Evolutionary conservation across 768 basidiomycete species (phyloP), one percentile per base, ranked within the genome.

Genomic region (Hypsizygus marmoreus): DNA sequence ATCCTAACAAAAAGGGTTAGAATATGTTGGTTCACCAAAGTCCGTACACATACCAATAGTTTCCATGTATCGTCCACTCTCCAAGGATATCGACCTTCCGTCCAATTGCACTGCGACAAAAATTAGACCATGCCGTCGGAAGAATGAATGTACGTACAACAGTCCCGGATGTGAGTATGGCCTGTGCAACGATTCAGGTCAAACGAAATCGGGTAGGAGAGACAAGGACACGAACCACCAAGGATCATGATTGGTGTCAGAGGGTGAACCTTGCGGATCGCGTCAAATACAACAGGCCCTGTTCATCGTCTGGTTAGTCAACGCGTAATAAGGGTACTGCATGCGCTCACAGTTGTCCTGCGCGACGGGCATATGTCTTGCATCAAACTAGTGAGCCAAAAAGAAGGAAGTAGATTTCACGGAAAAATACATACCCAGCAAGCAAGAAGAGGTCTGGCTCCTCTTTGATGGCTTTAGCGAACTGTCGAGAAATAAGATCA

Each of bases 11-110:
- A n/a, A n/a, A n/a, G n/a, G n/a, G n/a, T n/a, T n/a, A n/a, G n/a
- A n/a, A n/a, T n/a, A n/a, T n/a, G n/a, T n/a, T n/a, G n/a, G n/a
- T n/a, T n/a, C n/a, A n/a, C n/a, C n/a, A n/a, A n/a, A n/a, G n/a
- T n/a, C n/a, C n/a, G n/a, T n/a, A n/a, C n/a, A 20, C 77, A 10
- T 38, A 86, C 90, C 91, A 43, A 95, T 71, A 9, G 93, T 97
- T 68, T 97, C 94, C 86, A 95, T 88, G 61, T 95, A 95, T 17
- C 91, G 73, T n/a, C 94, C 88, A 52, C 89, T 86, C 57, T 91
- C 88, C 49, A 94, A 61, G 2, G 85, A 73, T 72, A 93, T 90
- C 0, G 85, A 84, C n/a, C 84, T 75, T 3, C 76, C 77, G 62
- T 93, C 91, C 16, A 82, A 68, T 62, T 84, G 82, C 17, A 77